Evolutionary conservation across 148 eudicot genomes (phyloP).

Genomic region (Chenopodium quinoa): DNA sequence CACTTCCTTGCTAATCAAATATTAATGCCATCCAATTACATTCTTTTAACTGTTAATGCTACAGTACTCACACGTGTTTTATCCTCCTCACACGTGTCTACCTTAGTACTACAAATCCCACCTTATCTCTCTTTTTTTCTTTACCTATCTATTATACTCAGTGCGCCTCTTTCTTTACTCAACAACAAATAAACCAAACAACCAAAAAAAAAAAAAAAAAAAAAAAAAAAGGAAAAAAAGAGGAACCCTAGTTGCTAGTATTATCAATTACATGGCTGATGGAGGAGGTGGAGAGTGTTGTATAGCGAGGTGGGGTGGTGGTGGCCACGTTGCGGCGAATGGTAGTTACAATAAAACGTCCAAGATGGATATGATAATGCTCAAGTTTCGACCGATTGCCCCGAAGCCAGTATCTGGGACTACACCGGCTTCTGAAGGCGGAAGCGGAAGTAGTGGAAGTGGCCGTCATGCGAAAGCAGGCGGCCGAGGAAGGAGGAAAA

Average conservation of each 20-base stretch:
- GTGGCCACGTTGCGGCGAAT: not conserved
- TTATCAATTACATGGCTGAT: not conserved
- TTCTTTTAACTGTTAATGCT: not conserved
- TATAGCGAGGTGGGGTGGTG: conserved; percentile 22
- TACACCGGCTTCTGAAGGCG: not conserved
- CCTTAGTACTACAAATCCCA: conserved; percentile 7
- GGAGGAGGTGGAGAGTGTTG: conserved; percentile 19
- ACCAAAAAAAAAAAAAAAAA: not conserved
- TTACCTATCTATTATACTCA: not conserved
- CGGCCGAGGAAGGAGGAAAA: conserved; percentile 2
- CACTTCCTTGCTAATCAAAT: not conserved
- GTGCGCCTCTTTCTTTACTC: conserved; percentile 10
- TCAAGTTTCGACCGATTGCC: conserved; percentile 23
- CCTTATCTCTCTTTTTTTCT: not conserved
- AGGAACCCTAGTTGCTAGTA: not conserved
- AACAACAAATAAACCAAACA: not conserved
- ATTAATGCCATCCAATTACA: conserved; percentile 18
- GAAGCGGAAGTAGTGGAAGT: not conserved
- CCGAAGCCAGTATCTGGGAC: conserved; percentile 13
- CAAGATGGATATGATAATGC: conserved; percentile 27
- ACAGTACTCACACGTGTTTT: conserved; percentile 23
- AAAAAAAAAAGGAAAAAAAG: not conserved
- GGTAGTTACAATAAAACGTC: not conserved
- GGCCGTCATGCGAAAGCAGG: conserved; percentile 5
- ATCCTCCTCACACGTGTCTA: conserved; percentile 21